phyloP scores from a whole-genome alignment of 257 asterid species.

The Solanum medicagineum region DNA sequence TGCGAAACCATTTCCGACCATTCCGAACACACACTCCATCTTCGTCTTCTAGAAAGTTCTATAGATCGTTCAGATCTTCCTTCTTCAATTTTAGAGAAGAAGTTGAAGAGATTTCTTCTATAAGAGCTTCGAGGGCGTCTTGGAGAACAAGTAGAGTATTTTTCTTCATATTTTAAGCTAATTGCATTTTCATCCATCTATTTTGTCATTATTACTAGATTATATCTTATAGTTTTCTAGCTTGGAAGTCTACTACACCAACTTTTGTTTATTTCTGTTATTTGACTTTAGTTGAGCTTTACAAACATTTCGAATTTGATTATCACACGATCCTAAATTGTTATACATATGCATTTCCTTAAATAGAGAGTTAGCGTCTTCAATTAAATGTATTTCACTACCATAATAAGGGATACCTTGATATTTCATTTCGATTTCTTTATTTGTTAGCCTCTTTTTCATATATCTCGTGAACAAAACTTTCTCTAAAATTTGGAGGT shows the following conservation, averaged over 20 bases:
- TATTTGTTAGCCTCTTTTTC: too few relatives aligned
- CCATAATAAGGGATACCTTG: background rate
- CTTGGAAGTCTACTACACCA: background rate
- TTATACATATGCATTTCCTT: too few relatives aligned
- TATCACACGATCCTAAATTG: too few relatives aligned
- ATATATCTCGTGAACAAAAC: too few relatives aligned
- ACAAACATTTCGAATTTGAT: too few relatives aligned
- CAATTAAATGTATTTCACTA: background rate
- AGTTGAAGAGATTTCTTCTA: background rate
- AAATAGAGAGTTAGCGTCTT: too few relatives aligned
- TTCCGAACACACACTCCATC: slow-evolving; percentile 94
- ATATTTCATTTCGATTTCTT: too few relatives aligned
- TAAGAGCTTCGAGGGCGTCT: slow-evolving; percentile 26
- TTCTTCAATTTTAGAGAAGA: slow-evolving; percentile 5
- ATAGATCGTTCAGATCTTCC: background rate
- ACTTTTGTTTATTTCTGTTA: background rate
- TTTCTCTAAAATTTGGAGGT: too few relatives aligned
- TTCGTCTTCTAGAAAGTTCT: background rate
- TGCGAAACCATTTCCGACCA: slow-evolving; percentile 80
- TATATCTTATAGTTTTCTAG: background rate
- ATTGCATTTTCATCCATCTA: background rate
- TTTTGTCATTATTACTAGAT: background rate
- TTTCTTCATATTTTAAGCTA: background rate
- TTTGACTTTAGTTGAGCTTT: background rate
- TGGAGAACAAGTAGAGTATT: slow-evolving; percentile 37